Evolutionary conservation across 1,284 basidiomycete species (phyloP).

Genomic region (Microbotryum lychnidis-dioicae): DNA sequence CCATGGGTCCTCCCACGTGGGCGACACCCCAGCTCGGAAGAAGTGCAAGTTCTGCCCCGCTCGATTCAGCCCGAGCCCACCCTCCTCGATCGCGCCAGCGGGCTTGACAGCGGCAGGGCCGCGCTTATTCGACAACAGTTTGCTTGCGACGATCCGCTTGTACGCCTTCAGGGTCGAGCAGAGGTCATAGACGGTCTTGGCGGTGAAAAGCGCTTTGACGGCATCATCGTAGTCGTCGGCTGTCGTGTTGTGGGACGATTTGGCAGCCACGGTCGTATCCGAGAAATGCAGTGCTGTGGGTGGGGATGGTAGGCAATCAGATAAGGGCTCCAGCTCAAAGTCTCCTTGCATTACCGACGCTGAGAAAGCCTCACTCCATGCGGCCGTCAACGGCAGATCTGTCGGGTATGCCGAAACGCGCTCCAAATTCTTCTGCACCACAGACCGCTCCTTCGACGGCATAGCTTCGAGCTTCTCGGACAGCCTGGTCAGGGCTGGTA

Average conservation of each 20-base stretch:
- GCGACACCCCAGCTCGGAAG: slow-evolving; percentile 26
- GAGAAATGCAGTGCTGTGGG: slow-evolving; percentile 27
- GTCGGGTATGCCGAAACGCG: slow-evolving; percentile 20
- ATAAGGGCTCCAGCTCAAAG: background rate
- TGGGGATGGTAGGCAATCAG: background rate
- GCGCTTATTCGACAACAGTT: slow-evolving; percentile 12
- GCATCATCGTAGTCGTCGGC: slow-evolving; percentile 28
- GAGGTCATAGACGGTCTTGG: slow-evolving; percentile 16
- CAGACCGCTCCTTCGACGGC: slow-evolving; percentile 9
- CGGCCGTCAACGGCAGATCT: slow-evolving; percentile 21
- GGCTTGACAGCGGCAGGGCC: background rate
- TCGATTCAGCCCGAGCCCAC: slow-evolving; percentile 14
- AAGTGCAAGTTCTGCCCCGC: slow-evolving; percentile 31
- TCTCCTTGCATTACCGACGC: too few relatives aligned
- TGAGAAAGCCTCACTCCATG: slow-evolving; percentile 23
- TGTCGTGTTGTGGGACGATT: slow-evolving; percentile 22
- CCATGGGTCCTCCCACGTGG: slow-evolving; percentile 32
- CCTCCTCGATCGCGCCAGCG: too few relatives aligned
- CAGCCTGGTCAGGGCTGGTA: background rate
- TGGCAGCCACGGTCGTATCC: slow-evolving; percentile 26
- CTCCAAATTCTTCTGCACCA: slow-evolving; percentile 18
- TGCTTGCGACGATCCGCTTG: slow-evolving; percentile 20
- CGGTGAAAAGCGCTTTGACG: slow-evolving; percentile 22
- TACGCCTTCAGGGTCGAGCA: slow-evolving; percentile 25
- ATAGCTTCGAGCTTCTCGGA: slow-evolving; percentile 5